phyloP scores from a whole-genome alignment of 176 grass and related monocot genomes.

The Aegilops sharonensis region DNA sequence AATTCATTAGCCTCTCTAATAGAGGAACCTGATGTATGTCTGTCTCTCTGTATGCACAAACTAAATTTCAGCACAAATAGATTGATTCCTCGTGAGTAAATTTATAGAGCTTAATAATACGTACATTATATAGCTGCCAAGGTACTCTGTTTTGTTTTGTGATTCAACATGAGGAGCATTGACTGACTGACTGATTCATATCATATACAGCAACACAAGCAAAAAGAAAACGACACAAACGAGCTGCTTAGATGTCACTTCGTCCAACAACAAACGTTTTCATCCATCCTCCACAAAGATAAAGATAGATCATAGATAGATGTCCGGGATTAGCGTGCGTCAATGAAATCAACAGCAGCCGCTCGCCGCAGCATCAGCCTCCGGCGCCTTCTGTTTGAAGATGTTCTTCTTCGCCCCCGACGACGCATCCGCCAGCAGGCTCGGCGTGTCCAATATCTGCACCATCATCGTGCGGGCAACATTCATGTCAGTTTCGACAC shows the following conservation, averaged over 20 bases:
- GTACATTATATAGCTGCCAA: too few species aligned
- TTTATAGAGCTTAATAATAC: too few species aligned
- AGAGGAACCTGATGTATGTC: too few species aligned
- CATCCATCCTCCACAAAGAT: not conserved
- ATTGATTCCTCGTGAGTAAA: too few species aligned
- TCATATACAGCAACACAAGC: not conserved
- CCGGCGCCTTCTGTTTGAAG: conserved; percentile 84
- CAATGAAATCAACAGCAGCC: conserved; percentile 64
- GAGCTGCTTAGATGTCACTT: not conserved
- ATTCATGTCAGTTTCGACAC: not conserved
- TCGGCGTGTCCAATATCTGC: conserved; percentile 94
- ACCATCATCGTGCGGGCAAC: not conserved
- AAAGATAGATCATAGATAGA: not conserved
- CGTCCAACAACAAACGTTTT: not conserved
- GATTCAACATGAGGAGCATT: not conserved
- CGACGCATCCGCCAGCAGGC: conserved; percentile 74
- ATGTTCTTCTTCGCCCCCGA: conserved; percentile 84
- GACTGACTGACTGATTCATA: not conserved
- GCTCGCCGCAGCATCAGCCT: conserved; percentile 58
- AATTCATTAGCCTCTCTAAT: too few species aligned
- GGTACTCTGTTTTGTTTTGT: not conserved
- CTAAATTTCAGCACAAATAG: too few species aligned
- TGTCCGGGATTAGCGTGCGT: not conserved
- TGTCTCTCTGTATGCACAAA: too few species aligned
- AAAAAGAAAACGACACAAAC: not conserved